Percentiles rank a stretch among this genome's conserved stretches.
These are phyloP conservation scores for Colletotrichum gloeosporioides DNA, from an alignment of 2,329 filamentous ascomycete species.

Conservation along the genomic window DNA sequence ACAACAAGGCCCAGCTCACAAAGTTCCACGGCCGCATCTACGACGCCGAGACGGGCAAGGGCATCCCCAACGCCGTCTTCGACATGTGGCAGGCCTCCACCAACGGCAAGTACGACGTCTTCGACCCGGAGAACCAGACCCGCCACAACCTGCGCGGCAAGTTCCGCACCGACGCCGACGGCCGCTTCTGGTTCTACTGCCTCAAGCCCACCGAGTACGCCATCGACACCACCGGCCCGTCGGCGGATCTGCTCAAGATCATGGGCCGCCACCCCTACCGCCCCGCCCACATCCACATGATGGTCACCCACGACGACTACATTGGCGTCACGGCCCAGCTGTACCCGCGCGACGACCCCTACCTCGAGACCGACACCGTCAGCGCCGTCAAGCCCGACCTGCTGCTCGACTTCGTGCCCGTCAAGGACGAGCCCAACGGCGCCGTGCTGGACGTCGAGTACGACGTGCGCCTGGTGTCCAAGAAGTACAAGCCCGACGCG, in stretches of 20 bases:
- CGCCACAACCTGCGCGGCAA: slow-evolving; percentile 70
- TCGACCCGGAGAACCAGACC: slow-evolving; percentile 63
- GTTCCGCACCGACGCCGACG: slow-evolving; percentile 66
- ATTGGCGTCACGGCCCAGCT: slow-evolving; percentile 72
- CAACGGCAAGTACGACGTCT: slow-evolving; percentile 64
- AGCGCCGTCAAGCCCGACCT: slow-evolving; percentile 43
- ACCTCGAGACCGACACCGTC: slow-evolving; percentile 48
- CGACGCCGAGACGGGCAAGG: slow-evolving; percentile 27
- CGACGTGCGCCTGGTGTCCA: slow-evolving; percentile 28
- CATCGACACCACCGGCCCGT: slow-evolving; percentile 58
- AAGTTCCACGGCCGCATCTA: slow-evolving; percentile 21
- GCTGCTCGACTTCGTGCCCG: slow-evolving; percentile 48
- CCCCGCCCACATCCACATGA: slow-evolving; percentile 30
- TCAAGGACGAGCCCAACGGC: slow-evolving; percentile 37
- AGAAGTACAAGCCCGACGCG: slow-evolving; percentile 28
- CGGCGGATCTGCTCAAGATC: slow-evolving; percentile 24
- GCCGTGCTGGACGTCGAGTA: slow-evolving; percentile 36
- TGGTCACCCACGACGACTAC: slow-evolving; percentile 55
- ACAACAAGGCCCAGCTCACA: slow-evolving; percentile 11
- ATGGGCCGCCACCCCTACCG: slow-evolving; percentile 29
- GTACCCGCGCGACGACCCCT: slow-evolving; percentile 63
- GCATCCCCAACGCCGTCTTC: slow-evolving; percentile 50
- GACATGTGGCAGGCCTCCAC: slow-evolving; percentile 69
- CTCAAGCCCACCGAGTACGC: slow-evolving; percentile 68
- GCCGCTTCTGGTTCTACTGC: slow-evolving; percentile 68